Evolutionary conservation across 768 basidiomycete species (phyloP), one percentile per base, ranked within the genome.

Genomic region (Coprinopsis strossmayeri): DNA sequence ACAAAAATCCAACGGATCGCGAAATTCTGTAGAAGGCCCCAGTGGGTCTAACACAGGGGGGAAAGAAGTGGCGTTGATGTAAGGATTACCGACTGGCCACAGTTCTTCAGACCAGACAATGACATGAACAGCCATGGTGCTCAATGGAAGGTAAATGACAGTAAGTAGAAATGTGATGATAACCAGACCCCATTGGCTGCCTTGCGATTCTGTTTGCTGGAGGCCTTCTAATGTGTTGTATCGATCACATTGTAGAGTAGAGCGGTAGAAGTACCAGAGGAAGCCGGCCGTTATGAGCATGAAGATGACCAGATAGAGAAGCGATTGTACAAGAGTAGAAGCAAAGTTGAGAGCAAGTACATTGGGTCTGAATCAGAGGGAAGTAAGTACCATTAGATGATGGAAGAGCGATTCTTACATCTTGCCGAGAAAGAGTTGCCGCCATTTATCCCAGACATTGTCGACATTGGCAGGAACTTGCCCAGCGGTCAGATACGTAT

Each of bases 81-180:
- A 87, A 2, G 84, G 84, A 59, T 87, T 87, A 0, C 76, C 64
- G 23, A 87, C 77, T 4, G 74, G 72, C 86, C 84, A 90, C 17
- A 85, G 73, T 65, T 89, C 88, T 40, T 80, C 72, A 0, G 84
- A 84, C 85, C 84, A 89, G 1, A 85, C 76, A 13, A 90, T 66
- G 25, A 85, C 85, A 55, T 85, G 85, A 15, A 90, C 68, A 0
- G 84, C 78, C 72, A 91, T 79, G 12, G 84, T 87, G 54, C 83
- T 84, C 42, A 91, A 69, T 2, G 87, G 88, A 21, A 91, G 71
- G 59, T 89, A 91, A 21, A 88, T 70, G 37, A 82, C 66, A 7
- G 82, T 82, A 35, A 87, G 65, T 18, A 83, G 57, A 57, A 89
- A 89, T 24, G 77, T 82, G 38, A 77, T 71, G 17, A 78, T 57